Base-by-base conservation (phyloP, 345 rosid species). In the Eutrema heterophyllum region DNA sequence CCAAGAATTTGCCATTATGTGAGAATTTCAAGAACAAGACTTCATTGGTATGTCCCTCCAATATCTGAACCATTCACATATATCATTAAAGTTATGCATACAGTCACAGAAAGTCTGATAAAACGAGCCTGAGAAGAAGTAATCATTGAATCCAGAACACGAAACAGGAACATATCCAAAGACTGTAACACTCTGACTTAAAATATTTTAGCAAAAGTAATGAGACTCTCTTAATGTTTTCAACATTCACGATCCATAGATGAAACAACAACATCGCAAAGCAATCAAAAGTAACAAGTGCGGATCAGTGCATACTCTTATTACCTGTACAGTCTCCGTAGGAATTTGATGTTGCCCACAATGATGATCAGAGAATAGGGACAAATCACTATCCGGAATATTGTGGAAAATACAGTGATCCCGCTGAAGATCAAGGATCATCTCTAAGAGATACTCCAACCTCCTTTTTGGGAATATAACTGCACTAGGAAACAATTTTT, bases 21-120 rank as follows among this genome's bases (percentile, higher is more conserved):
- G 89, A 88, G 81, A 88, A 86, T 67, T 83, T 61, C 73, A 88
- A 15, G 71, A 79, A 88, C 92, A 87, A 83, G 33, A 88, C 88
- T 82, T 88, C 88, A 72, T 84, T 85, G 7, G 30, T 77, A 78
- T 88, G 89, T 33, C 49, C 81, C 79, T 80, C 54, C 79, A 88
- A 35, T 50, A 66, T 66, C 92, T 88, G 82, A 72, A 67, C 40
- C 81, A 79, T 66, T 80, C 58, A 75, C 33, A 72, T 12, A 60
- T 2, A 73, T 5, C 21, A 21, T 7, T 36, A 50, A 41, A 41
- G n/a, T 6, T 12, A 12, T 21, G 1, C 24, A 21, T 30, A 30
- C 5, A 12, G 45, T 41, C n/a, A 41, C 5, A 40, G 14, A 40
- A 33, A 33, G 36, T 33, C 5, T 29, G 32, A 29, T 29, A 2